phyloP scores from a whole-genome alignment of 1,284 basidiomycete species.

The Puccinia horiana region DNA sequence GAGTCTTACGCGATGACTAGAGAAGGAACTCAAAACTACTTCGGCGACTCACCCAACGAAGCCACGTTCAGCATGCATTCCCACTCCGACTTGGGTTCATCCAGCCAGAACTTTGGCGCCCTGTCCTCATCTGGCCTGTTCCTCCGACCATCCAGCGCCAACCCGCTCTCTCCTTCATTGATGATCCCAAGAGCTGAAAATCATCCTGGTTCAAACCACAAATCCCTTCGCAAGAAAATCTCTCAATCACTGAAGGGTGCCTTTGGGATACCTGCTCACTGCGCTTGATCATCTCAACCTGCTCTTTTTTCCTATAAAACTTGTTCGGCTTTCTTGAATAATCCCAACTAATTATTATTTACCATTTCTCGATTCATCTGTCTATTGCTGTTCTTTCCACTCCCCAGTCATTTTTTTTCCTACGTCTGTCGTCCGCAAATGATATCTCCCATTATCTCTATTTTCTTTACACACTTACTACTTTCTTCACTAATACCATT shows the following conservation, averaged over 20 bases:
- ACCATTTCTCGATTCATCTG: not conserved
- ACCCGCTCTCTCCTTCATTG: not conserved
- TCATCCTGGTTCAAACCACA: not conserved
- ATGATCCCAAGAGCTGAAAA: not conserved
- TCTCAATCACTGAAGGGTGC: slow-evolving; percentile 13
- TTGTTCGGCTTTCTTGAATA: not conserved
- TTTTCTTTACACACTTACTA: not conserved
- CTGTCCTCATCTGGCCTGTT: slow-evolving; percentile 6
- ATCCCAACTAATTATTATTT: not conserved
- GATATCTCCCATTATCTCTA: not conserved
- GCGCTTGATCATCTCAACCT: not conserved
- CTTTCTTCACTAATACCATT: not conserved
- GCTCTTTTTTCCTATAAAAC: not conserved
- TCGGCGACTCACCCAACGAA: not conserved
- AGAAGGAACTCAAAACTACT: slow-evolving; percentile 23
- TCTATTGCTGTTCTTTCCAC: not conserved
- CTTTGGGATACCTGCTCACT: slow-evolving; percentile 1
- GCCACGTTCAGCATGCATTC: not conserved
- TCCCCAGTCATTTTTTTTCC: too few relatives aligned
- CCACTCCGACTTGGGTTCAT: not conserved
- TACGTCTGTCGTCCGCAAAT: not conserved
- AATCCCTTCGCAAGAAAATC: slow-evolving; percentile 26
- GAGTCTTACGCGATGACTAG: slow-evolving; percentile 13
- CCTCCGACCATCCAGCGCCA: not conserved
- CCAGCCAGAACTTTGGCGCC: slow-evolving; percentile 6